Conservation (phyloP, 2,329 filamentous ascomycete species). For the Aspergillus amoenus region DNA sequence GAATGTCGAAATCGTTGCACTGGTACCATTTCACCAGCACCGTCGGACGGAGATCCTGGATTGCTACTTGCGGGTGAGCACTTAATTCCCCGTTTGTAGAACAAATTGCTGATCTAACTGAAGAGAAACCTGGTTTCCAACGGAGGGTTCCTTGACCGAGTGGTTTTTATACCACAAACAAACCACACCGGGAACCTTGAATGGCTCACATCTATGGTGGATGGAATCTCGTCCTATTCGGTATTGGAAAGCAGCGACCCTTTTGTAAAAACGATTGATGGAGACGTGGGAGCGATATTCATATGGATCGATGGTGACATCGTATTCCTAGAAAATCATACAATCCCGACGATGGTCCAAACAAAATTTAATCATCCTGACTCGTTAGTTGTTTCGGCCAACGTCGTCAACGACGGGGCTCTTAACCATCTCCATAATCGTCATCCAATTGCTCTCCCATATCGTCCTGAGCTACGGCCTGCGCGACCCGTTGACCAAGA, state of each 20-base stretch:
- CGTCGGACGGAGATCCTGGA: conserved; percentile 39
- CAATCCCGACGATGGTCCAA: conserved; percentile 55
- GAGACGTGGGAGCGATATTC: conserved; percentile 33
- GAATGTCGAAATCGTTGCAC: conserved; percentile 37
- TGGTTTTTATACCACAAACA: conserved; percentile 45
- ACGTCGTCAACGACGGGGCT: conserved; percentile 58
- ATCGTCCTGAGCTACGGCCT: conserved; percentile 48
- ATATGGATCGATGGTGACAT: conserved; percentile 47
- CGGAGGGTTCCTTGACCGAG: conserved; percentile 43
- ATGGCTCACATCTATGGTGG: conserved; percentile 36
- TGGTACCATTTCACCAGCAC: conserved; percentile 40
- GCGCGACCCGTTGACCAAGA: conserved; percentile 17
- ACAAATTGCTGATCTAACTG: not conserved
- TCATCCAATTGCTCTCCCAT: conserved; percentile 53
- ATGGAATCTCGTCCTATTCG: conserved; percentile 30
- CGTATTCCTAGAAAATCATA: conserved; percentile 44
- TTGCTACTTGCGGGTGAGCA: conserved; percentile 41
- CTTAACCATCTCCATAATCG: conserved; percentile 57
- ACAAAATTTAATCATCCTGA: conserved; percentile 54
- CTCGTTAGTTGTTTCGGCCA: conserved; percentile 54
- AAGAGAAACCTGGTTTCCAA: conserved; percentile 41
- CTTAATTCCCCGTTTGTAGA: not conserved
- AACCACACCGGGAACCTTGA: conserved; percentile 33
- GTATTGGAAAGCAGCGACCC: conserved; percentile 13
- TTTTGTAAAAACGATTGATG: conserved; percentile 17